Percentiles rank a stretch among this genome's conserved stretches.
Evolutionary conservation across 768 basidiomycete genomes (phyloP).

Genomic region (Psilocybe cubensis): DNA sequence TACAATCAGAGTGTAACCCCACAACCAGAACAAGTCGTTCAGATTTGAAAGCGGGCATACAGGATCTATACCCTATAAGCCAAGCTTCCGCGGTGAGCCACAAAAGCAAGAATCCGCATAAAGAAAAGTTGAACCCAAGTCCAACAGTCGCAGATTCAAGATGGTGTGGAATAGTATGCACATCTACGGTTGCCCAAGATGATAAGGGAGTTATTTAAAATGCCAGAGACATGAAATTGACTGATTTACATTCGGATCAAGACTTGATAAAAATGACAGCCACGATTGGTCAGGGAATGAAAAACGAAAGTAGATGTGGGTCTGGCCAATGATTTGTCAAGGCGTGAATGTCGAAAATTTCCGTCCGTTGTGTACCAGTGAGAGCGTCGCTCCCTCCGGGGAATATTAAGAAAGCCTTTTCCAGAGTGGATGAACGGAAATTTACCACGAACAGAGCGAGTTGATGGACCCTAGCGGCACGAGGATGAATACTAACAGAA

Average conservation of each 20-base stretch:
- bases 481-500: constrained; percentile 7
- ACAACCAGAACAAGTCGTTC: no score
- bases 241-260: neutral
- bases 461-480: constrained; percentile 13
- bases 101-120: no score
- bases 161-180: neutral
- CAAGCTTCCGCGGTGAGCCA: no score
- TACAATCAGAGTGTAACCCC: no score
- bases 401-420: constrained; percentile 11
- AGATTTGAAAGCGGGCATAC: no score
- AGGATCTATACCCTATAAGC: no score
- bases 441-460: constrained; percentile 10
- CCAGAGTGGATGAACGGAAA: neutral
- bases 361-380: neutral
- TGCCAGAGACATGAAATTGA: neutral
- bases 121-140: neutral
- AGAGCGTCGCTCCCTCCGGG: constrained; percentile 1
- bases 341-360: neutral
- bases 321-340: neutral
- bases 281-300: neutral
- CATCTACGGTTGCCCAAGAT: neutral
- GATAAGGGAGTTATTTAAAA: neutral
- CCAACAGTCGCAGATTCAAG: neutral
- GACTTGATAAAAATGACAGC: neutral
- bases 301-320: neutral